Evolutionary conservation across 805 yeast genomes (phyloP).

Genomic region (Sungouiozyma intestinalis): DNA sequence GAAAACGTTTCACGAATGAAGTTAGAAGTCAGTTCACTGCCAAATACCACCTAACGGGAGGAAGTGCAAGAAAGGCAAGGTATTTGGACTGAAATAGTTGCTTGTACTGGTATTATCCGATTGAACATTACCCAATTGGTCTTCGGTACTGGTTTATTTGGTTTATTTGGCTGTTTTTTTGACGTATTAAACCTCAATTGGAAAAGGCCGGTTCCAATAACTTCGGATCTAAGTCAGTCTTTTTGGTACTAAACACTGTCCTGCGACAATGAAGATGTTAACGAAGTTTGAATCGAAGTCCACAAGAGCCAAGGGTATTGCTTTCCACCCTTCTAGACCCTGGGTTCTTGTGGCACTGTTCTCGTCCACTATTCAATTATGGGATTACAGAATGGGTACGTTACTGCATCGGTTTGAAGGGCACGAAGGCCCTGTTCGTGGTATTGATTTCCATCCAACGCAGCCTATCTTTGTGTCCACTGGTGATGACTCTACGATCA

Average conservation of each 20-base stretch:
- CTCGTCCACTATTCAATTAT: slow-evolving; percentile 95
- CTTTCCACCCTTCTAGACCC: slow-evolving; percentile 88
- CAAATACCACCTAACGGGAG: too few relatives aligned
- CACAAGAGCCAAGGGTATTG: slow-evolving; percentile 94
- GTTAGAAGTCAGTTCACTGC: too few relatives aligned
- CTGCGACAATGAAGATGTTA: slow-evolving; percentile 69
- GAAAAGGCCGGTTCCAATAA: not conserved
- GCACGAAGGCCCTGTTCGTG: slow-evolving; percentile 96
- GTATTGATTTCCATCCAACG: slow-evolving; percentile 93
- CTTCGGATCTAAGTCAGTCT: not conserved
- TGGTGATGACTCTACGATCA: slow-evolving; percentile 91
- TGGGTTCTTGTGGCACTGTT: slow-evolving; percentile 94
- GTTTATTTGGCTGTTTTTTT: not conserved
- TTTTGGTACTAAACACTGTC: not conserved
- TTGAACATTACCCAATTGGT: not conserved
- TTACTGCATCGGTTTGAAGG: slow-evolving; percentile 93
- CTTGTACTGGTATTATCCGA: not conserved
- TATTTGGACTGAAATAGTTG: too few relatives aligned
- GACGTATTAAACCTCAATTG: not conserved
- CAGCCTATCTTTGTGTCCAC: slow-evolving; percentile 96
- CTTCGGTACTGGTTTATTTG: not conserved
- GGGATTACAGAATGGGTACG: slow-evolving; percentile 99
- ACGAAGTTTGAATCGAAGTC: slow-evolving; percentile 94
- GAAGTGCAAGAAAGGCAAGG: too few relatives aligned
- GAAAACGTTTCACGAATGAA: too few relatives aligned